phyloP scores from a whole-genome alignment of 2,329 filamentous ascomycete species.

The Fusarium continuum region DNA sequence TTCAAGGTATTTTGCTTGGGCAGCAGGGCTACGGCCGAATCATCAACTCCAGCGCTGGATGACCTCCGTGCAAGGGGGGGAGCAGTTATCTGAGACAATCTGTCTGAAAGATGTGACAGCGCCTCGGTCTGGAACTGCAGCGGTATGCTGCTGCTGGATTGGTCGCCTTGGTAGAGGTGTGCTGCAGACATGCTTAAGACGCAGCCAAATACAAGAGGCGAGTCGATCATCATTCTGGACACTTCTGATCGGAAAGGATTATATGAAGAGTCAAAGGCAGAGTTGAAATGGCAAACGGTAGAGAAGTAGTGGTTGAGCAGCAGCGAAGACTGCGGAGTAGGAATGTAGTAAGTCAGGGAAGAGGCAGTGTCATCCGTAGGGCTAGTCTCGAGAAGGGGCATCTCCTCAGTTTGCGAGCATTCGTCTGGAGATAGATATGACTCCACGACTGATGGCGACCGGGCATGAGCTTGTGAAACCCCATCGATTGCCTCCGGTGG shows the following conservation, averaged over 20 bases:
- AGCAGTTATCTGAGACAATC: not conserved
- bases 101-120: conserved; percentile 12
- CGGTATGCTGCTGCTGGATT: not conserved
- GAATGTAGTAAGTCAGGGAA: not conserved
- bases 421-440: not conserved
- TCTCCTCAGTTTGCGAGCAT: not conserved
- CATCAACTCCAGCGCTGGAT: not conserved
- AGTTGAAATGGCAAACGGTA: conserved; percentile 19
- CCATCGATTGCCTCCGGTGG: rapidly evolving
- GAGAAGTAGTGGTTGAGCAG: conserved; percentile 27
- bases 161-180: conserved; percentile 20
- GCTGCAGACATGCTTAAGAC: conserved; percentile 32
- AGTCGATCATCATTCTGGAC: conserved; percentile 11
- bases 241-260: conserved; percentile 33
- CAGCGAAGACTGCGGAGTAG: conserved; percentile 1
- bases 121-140: conserved; percentile 27
- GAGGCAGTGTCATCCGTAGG: not conserved
- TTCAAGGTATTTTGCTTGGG: not conserved
- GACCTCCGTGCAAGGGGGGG: not conserved
- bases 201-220: conserved; percentile 9
- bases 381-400: not conserved
- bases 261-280: conserved; percentile 11
- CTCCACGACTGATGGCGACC: rapidly evolving
- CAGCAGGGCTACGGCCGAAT: not conserved
- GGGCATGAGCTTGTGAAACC: not conserved